phyloP scores from a whole-genome alignment of 2,329 filamentous ascomycete species.

The Colletotrichum eremochloae region DNA sequence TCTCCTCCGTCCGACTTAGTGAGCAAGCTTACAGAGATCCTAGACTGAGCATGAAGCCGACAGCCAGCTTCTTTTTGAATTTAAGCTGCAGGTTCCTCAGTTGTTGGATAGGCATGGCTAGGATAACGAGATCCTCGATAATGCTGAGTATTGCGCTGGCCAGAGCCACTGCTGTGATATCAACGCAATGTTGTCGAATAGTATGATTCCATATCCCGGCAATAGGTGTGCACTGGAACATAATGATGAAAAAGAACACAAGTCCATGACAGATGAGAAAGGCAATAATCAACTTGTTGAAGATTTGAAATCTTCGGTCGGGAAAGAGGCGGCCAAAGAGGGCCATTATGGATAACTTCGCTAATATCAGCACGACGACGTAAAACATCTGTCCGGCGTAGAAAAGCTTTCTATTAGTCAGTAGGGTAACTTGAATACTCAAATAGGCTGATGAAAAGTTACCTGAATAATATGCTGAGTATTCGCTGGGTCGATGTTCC shows the following conservation, averaged over 20 bases:
- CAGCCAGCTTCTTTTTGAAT: conserved; percentile 36
- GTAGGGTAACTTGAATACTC: background rate
- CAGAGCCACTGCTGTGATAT: conserved; percentile 33
- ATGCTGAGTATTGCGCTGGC: conserved; percentile 40
- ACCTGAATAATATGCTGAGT: conserved; percentile 31
- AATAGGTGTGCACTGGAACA: conserved; percentile 43
- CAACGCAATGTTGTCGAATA: conserved; percentile 32
- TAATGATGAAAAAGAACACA: conserved; percentile 44
- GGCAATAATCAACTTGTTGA: conserved; percentile 33
- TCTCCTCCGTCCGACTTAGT: background rate
- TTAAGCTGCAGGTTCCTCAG: conserved; percentile 36
- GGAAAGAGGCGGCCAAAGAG: conserved; percentile 45
- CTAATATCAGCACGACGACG: conserved; percentile 43
- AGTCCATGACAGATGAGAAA: conserved; percentile 42
- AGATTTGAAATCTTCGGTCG: conserved; percentile 35
- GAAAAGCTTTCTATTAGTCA: conserved; percentile 24
- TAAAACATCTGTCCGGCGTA: conserved; percentile 45
- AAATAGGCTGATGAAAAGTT: background rate
- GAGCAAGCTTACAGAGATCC: conserved; percentile 40
- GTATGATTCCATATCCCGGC: conserved; percentile 40
- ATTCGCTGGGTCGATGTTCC: conserved; percentile 43
- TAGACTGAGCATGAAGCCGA: conserved; percentile 41
- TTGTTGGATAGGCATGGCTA: conserved; percentile 39
- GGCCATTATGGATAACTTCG: conserved; percentile 46
- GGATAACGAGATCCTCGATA: conserved; percentile 40